These are phyloP conservation scores for Pythium myriotylum DNA, from an alignment of 352 stramenopile species.

Conservation along the genomic window DNA sequence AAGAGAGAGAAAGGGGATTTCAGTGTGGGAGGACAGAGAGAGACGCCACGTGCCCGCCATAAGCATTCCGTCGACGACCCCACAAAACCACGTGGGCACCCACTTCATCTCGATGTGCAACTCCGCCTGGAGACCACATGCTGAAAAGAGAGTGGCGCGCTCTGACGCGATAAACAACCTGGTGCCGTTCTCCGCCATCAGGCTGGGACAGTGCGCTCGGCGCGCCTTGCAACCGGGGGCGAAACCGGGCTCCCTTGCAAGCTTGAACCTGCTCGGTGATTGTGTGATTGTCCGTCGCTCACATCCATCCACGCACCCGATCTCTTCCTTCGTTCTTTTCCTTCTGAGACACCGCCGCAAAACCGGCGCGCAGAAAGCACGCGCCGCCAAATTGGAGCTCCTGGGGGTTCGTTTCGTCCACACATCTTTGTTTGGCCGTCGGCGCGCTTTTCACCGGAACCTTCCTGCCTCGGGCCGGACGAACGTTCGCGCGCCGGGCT, in stretches of 20 bases:
- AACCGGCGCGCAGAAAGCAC: background rate
- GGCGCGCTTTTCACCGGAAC: too few relatives aligned
- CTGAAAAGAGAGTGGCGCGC: background rate
- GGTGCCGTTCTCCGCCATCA: background rate
- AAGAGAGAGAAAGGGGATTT: background rate
- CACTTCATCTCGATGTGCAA: slow-evolving; percentile 1
- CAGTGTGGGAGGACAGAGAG: slow-evolving; percentile 3
- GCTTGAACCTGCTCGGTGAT: too few relatives aligned
- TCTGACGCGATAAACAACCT: background rate
- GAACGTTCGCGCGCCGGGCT: too few relatives aligned
- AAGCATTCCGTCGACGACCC: slow-evolving; percentile 17
- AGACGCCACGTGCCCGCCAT: background rate
- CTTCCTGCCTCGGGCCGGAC: background rate
- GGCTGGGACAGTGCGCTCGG: too few relatives aligned
- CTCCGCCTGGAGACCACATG: background rate
- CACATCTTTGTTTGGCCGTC: slow-evolving; percentile 24
- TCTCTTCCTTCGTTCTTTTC: too few relatives aligned
- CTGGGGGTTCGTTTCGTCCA: slow-evolving; percentile 6
- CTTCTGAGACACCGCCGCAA: too few relatives aligned
- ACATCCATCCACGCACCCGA: too few relatives aligned
- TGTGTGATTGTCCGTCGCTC: too few relatives aligned
- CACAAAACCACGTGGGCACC: background rate
- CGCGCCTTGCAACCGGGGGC: too few relatives aligned
- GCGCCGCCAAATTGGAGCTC: background rate
- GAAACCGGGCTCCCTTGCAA: too few relatives aligned